Conservation (phyloP, 352 stramenopile genomes). For the Phytopythium oedochilum region DNA sequence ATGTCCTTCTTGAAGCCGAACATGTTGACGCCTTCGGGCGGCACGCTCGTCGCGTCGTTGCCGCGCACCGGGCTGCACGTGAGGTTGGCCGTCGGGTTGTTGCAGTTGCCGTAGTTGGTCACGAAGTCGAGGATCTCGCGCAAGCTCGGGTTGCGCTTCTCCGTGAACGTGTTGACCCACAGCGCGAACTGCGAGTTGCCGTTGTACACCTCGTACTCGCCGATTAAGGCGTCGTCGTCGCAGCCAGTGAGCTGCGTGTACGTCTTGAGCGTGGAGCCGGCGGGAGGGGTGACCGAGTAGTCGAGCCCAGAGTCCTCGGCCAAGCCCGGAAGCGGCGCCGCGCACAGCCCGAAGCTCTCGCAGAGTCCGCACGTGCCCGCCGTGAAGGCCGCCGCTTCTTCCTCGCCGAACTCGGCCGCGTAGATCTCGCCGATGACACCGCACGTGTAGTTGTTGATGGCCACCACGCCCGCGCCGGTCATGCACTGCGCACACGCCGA, state of each 20-base stretch:
- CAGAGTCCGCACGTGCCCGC: conserved; percentile 37
- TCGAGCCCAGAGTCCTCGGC: conserved; percentile 50
- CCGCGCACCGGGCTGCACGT: conserved; percentile 50
- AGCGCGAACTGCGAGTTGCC: conserved; percentile 29
- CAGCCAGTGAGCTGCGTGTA: conserved; percentile 47
- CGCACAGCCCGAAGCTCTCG: conserved; percentile 33
- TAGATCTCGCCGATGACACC: conserved; percentile 31
- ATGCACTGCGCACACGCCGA: conserved; percentile 44
- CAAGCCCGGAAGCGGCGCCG: conserved; percentile 46
- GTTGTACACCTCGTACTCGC: conserved; percentile 52
- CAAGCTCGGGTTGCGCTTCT: conserved; percentile 42
- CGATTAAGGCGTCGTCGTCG: conserved; percentile 46
- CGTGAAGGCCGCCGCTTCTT: conserved; percentile 25
- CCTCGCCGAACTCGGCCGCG: conserved; percentile 29
- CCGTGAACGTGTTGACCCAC: conserved; percentile 32
- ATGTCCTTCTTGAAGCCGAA: conserved; percentile 41
- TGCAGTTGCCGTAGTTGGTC: conserved; percentile 45
- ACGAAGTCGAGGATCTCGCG: conserved; percentile 39
- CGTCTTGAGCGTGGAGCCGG: conserved; percentile 18
- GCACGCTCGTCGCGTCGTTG: conserved; percentile 45
- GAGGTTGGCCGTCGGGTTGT: conserved; percentile 35
- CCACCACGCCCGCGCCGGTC: conserved; percentile 26
- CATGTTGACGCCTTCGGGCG: conserved; percentile 39
- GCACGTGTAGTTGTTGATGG: conserved; percentile 43
- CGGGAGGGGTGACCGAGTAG: conserved; percentile 29